These are phyloP conservation scores for Epichloe festucae DNA, from an alignment of 2,329 filamentous ascomycete species.

Conservation along the genomic window DNA sequence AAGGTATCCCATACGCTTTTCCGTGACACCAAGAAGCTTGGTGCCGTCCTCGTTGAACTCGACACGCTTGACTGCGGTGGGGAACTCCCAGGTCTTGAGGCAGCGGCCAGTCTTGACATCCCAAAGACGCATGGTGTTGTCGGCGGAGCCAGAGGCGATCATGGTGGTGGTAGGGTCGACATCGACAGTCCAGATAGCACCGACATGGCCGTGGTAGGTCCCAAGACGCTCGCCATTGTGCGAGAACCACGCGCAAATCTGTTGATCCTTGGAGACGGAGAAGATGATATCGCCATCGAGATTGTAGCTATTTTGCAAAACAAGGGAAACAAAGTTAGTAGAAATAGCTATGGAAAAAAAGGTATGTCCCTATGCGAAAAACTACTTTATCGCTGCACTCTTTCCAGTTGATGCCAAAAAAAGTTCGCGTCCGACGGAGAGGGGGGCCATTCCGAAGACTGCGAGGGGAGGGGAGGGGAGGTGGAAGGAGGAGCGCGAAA, in stretches of 20 bases:
- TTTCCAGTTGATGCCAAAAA: neutral
- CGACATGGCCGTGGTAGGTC: slow-evolving; percentile 92
- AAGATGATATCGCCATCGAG: slow-evolving; percentile 94
- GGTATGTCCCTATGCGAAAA: neutral
- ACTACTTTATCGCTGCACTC: neutral
- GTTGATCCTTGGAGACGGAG: slow-evolving; percentile 90
- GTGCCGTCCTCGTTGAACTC: slow-evolving; percentile 94
- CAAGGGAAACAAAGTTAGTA: slow-evolving; percentile 1
- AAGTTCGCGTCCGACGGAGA: neutral
- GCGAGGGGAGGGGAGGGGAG: neutral
- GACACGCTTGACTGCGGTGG: slow-evolving; percentile 92
- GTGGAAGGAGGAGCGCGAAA: neutral
- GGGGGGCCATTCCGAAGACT: neutral
- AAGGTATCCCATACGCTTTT: slow-evolving; percentile 95
- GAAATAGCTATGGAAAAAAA: neutral
- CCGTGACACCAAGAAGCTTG: slow-evolving; percentile 83
- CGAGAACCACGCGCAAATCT: slow-evolving; percentile 92
- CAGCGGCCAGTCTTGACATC: slow-evolving; percentile 85
- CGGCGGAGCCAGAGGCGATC: slow-evolving; percentile 88
- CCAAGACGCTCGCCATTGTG: slow-evolving; percentile 97
- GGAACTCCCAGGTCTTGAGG: slow-evolving; percentile 96
- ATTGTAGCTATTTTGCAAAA: slow-evolving; percentile 51
- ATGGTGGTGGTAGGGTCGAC: slow-evolving; percentile 85
- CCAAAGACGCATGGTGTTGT: slow-evolving; percentile 97
- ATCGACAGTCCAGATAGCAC: slow-evolving; percentile 97